A percentile compares a stretch with the other conserved stretches of the same genome.
phyloP scores from a whole-genome alignment of 306 rosid species.

The Lathyrus tuberosus region DNA sequence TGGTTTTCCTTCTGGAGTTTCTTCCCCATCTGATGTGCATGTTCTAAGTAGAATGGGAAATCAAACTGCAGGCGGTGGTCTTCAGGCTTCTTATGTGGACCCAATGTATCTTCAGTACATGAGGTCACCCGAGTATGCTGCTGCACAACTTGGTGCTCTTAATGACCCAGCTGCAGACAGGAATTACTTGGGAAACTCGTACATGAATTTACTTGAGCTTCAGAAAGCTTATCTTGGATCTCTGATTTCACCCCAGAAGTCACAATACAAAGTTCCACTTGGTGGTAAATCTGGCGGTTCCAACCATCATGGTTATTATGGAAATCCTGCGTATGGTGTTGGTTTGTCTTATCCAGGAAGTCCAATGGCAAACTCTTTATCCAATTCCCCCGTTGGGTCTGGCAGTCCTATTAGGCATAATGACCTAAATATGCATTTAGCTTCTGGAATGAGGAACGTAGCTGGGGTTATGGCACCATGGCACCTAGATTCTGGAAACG shows the following conservation, averaged over 20 bases:
- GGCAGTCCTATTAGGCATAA: conserved; percentile 90
- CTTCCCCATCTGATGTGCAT: conserved; percentile 67
- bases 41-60: conserved; percentile 69
- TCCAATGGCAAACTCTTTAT: conserved; percentile 68
- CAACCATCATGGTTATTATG: conserved; percentile 83
- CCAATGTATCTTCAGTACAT: conserved; percentile 83
- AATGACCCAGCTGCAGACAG: conserved; percentile 75
- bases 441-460: conserved; percentile 85
- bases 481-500: conserved; percentile 76
- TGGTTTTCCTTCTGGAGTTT: conserved; percentile 47
- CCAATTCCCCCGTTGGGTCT: conserved; percentile 75
- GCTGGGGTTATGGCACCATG: conserved; percentile 83
- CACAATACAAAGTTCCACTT: conserved; percentile 69
- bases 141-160: conserved; percentile 78
- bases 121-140: conserved; percentile 85
- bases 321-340: conserved; percentile 74
- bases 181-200: conserved; percentile 72
- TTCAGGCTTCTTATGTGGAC: conserved; percentile 80
- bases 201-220: conserved; percentile 77
- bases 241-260: conserved; percentile 76
- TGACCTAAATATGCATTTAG: conserved; percentile 73
- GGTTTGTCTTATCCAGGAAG: conserved; percentile 90
- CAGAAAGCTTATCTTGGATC: conserved; percentile 87
- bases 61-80: conserved; percentile 66
- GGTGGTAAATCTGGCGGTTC: conserved; percentile 72